Evolutionary conservation across 2,329 filamentous ascomycete genomes (phyloP), one percentile per base, ranked within the genome.

Genomic region (Colletotrichum musae): DNA sequence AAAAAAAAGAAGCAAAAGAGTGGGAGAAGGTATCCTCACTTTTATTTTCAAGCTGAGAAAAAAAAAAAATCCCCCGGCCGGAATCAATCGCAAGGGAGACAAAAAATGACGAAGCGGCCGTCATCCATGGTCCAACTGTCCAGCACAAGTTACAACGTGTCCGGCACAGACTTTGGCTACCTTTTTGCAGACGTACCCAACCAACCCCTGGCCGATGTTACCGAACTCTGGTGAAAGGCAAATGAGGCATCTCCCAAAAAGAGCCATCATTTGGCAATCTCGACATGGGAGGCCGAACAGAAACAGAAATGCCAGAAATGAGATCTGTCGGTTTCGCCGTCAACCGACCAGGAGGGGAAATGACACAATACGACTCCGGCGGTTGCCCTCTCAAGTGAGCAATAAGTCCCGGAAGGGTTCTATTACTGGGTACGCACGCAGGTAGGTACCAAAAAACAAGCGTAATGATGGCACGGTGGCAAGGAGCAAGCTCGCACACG

Each of bases 351-450:
- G 21, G 28, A 52, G 48, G 58, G 28, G 66, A 69, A 69, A 69
- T 69, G 66, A 69, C 48, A 41, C 54, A 54, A 60, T 69, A 51
- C 66, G 61, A 69, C 54, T 13, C 54, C 52, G 24, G 48, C 45
- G 50, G 50, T 59, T n/a, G 36, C 45, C 39, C 41, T 59, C 32
- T 52, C 21, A 24, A 24, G 21, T 3, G 21, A 24, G n/a, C n/a
- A 5, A 48, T n/a, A 9, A 18, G 18, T 16, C n/a, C 16, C 45
- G 45, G n/a, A 16, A 21, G 6, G 13, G 9, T 13, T 15, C 41
- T 43, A 43, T 36, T n/a, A 43, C 13, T 10, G 13, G 15, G 13
- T 43, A 43, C 41, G 58, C 16, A 28, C 10, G n/a, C 41, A 15
- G 26, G 18, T 10, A 24, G 21, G 21, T 24, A 24, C 21, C 21